phyloP scores from a whole-genome alignment of 2,329 filamentous ascomycete genomes.

The Xylaria sp. region DNA sequence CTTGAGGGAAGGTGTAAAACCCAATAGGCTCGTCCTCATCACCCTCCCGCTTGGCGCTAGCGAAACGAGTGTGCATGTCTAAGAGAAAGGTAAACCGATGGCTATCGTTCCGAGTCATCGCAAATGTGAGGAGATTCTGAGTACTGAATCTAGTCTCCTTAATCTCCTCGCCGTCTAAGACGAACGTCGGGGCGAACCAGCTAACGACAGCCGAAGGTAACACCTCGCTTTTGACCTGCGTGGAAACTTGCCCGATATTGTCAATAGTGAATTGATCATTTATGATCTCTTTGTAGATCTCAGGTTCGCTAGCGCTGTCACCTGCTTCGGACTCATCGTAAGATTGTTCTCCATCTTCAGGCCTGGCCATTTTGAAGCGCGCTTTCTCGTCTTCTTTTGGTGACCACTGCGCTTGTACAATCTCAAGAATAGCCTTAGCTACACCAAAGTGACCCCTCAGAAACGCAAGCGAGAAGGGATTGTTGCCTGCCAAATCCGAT shows the following conservation, averaged over 20 bases:
- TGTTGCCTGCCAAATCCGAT: conserved; percentile 61
- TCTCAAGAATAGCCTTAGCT: conserved; percentile 75
- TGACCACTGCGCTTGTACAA: conserved; percentile 75
- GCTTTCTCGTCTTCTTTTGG: conserved; percentile 64
- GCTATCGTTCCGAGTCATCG: conserved; percentile 64
- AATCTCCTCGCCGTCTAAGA: conserved; percentile 47
- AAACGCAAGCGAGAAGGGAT: conserved; percentile 75
- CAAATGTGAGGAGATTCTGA: conserved; percentile 55
- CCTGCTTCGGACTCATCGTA: conserved; percentile 53
- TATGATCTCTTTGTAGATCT: conserved; percentile 65
- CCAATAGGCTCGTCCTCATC: conserved; percentile 50
- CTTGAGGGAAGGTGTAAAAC: conserved; percentile 55
- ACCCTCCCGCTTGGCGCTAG: conserved; percentile 51
- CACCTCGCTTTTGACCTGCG: conserved; percentile 72
- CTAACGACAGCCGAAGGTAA: conserved; percentile 66
- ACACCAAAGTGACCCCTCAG: conserved; percentile 71
- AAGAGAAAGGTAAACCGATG: conserved; percentile 67
- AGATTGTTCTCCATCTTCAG: conserved; percentile 51
- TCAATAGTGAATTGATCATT: conserved; percentile 80
- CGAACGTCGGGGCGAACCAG: conserved; percentile 52
- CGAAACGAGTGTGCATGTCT: conserved; percentile 62
- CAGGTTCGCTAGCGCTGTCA: conserved; percentile 52
- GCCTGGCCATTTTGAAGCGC: conserved; percentile 59
- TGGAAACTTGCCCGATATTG: conserved; percentile 75
- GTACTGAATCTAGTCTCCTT: conserved; percentile 39